Base-by-base conservation (phyloP, 192 early-diverging fungal species). In the Blastocladiella britannica region DNA sequence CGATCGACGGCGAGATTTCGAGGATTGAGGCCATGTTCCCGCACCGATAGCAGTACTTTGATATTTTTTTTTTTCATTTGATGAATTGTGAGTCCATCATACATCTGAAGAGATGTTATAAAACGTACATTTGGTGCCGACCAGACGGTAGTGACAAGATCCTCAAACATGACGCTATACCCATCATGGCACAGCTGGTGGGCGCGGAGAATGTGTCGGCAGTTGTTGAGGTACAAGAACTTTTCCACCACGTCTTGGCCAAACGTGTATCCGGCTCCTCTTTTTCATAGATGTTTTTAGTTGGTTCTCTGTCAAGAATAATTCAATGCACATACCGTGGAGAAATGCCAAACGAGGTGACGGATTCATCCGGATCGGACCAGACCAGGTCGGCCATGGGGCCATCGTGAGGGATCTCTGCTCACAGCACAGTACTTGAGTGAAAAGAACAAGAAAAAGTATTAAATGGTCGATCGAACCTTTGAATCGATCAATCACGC, bases 371-470 rank as follows among this genome's bases (percentile, higher is more conserved):
- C 3, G 86, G 87, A 67, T 91, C 88, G 25, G 83, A 86, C 88
- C 88, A 91, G 20, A 91, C 89, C n/a, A 91, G 65, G 66, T 91
- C 89, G 20, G 87, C 84, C 85, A 91, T 91, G n/a, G 87, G 75
- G 25, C 87, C 89, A 68, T 91, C 89, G 60, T 88, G 86, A n/a
- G 89, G 89, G 37, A 91, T 88, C 64, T 91, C 89, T 86, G 64
- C 6, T 12, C 23, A n/a, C 6, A 25, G 56, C 22, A 23, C 25
- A 9, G 1, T n/a, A 55, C 15, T 7, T 27, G 28, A 55, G 52
- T 15, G 22, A 53, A 26, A 51, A 25, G 54, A 54, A 22, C 25
- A 29, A 31, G 18, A 30, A 15, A 20, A 62, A 25, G 51, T 7
- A 31, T 51, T 22, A 26, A 12, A 30, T 15, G 25, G 15, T 53